Conservation (phyloP, 352 stramenopile species). For the Globisporangium ultimum region DNA sequence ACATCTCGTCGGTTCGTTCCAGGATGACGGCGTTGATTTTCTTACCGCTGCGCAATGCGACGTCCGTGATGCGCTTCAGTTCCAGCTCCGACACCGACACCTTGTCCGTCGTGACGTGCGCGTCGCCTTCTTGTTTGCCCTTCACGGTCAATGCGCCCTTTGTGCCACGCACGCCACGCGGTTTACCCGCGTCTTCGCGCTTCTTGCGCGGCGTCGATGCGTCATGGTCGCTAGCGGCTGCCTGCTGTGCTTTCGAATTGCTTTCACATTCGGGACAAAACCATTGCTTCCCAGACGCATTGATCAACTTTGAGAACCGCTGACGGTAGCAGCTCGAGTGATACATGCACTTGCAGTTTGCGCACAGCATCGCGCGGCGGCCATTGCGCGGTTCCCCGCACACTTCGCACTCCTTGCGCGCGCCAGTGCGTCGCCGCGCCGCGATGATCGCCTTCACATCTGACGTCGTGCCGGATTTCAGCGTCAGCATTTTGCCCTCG, state of each 20-base stretch:
- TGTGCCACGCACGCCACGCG: constrained; percentile 14
- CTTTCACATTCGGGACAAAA: constrained; percentile 77
- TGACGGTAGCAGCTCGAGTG: constrained; percentile 83
- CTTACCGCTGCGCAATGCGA: constrained; percentile 62
- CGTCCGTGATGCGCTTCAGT: constrained; percentile 63
- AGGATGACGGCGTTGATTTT: constrained; percentile 75
- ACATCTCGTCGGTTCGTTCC: constrained; percentile 76
- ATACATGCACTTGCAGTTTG: constrained; percentile 81
- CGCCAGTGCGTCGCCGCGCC: constrained; percentile 57
- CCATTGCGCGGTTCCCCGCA: constrained; percentile 75
- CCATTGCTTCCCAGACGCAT: constrained; percentile 66
- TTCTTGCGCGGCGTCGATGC: constrained; percentile 33
- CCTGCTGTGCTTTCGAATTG: constrained; percentile 19
- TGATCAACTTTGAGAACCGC: constrained; percentile 68
- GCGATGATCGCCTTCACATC: constrained; percentile 70
- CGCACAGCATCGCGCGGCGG: constrained; percentile 71
- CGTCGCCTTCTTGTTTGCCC: constrained; percentile 11
- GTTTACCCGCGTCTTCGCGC: constrained; percentile 26
- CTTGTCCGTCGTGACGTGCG: constrained; percentile 1
- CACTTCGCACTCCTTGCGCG: constrained; percentile 68
- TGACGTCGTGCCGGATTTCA: constrained; percentile 51
- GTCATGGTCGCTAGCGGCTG: constrained; percentile 29
- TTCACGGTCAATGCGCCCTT: constrained; percentile 13
- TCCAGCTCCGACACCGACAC: constrained; percentile 29
- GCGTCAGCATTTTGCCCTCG: constrained; percentile 15